Base-by-base conservation (phyloP, 140 eudicot species). In the Bidens hawaiensis region DNA sequence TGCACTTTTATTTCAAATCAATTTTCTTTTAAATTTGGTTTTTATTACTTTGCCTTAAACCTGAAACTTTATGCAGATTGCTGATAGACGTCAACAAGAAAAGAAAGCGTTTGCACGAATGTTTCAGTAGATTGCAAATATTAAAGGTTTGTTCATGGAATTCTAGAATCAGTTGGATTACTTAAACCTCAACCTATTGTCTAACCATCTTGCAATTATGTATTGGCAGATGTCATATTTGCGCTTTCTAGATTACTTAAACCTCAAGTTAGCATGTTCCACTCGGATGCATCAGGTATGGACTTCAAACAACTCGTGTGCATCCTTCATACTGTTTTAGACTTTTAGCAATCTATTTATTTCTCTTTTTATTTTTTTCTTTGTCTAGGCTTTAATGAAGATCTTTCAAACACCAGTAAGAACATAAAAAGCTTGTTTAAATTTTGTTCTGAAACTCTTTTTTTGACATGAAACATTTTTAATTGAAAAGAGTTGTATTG, bases 21-120 rank as follows among this genome's bases (percentile, higher is more conserved):
- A 10, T 63, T 58, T 31, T 54, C 16, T 27, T 61, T 21, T 7
- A 31, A 18, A 25, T 36, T 43, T 1, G 50, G 19, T 25, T 30
- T 28, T 19, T 45, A 28, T 21, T 51, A 12, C n/a, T 45, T 50
- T 53, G 25, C 13, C 24, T 75, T 38, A 49, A 25, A 5, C 46
- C 18, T 45, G 11, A 50, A 71, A 12, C n/a, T 60, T 63, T 13
- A 22, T 73, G 74, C 86, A 88, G 99, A 93, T 93, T 64, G 90
- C 95, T 70, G 94, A 88, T 67, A 76, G 95, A 55, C 83, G 75
- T 58, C 81, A 88, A 2, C 76, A 70, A 75, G 99, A 93, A 79
- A 93, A 85, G 78, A 83, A 79, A 52, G 81, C 94, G 13, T 93
- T 80, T 41, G 66, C 90, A 15, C 88, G 68, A 70, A 93, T 93